phyloP scores from a whole-genome alignment of 73 alveolate species.

The Tetrahymena borealis region DNA sequence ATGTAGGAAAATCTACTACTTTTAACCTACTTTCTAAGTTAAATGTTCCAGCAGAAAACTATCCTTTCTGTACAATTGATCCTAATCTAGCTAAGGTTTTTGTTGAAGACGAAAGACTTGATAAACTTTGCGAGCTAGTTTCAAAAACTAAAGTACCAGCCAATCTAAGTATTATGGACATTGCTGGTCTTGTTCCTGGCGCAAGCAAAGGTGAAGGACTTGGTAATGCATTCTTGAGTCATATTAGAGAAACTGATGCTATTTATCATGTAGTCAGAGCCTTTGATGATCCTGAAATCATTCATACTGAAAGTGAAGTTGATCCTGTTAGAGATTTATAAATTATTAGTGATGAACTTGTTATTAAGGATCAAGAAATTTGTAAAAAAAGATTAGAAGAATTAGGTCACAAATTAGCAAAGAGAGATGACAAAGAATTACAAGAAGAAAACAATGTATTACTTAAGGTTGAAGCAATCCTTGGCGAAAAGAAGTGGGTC shows the following conservation, averaged over 20 bases:
- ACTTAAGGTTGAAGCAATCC: slow-evolving; percentile 58
- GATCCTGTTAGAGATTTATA: slow-evolving; percentile 95
- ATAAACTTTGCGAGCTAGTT: slow-evolving; percentile 60
- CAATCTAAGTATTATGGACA: slow-evolving; percentile 80
- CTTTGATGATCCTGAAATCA: slow-evolving; percentile 86
- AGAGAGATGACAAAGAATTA: slow-evolving; percentile 78
- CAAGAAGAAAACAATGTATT: slow-evolving; percentile 77
- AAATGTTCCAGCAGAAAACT: slow-evolving; percentile 96
- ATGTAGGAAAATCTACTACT: slow-evolving; percentile 83
- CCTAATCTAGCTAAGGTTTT: slow-evolving; percentile 95
- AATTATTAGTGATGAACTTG: slow-evolving; percentile 82
- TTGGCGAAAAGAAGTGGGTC: slow-evolving; percentile 63
- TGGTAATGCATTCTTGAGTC: slow-evolving; percentile 96
- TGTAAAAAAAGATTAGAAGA: slow-evolving; percentile 66
- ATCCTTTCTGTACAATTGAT: slow-evolving; percentile 97
- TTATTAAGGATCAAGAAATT: slow-evolving; percentile 79
- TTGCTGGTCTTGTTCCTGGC: slow-evolving; percentile 96
- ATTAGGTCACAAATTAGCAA: slow-evolving; percentile 72
- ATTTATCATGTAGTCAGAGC: slow-evolving; percentile 93
- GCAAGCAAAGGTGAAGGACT: slow-evolving; percentile 98
- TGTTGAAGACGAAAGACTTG: slow-evolving; percentile 93
- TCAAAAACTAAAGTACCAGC: slow-evolving; percentile 91
- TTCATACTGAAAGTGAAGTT: slow-evolving; percentile 94
- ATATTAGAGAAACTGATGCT: slow-evolving; percentile 95
- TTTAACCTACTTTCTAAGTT: slow-evolving; percentile 32